Base-by-base conservation (phyloP, 2,329 filamentous ascomycete genomes). In the Pseudogymnoascus sp. region DNA sequence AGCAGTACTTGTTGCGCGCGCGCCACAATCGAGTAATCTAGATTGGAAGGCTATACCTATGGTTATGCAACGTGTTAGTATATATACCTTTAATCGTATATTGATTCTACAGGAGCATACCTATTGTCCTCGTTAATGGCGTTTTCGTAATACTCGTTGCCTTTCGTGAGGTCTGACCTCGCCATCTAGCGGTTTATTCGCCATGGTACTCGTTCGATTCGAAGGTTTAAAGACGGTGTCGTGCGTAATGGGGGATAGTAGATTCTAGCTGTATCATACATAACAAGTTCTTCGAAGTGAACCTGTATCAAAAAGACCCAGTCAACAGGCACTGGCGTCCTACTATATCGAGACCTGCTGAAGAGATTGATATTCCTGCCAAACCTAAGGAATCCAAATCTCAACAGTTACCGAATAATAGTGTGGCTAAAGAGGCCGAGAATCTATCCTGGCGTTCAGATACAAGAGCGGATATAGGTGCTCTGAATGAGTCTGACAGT, bases 281-380 rank as follows among this genome's bases (percentile, higher is more conserved):
- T 66, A 74, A 80, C 65, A 77, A 74, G 65, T 81, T 80, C 70
- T 80, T 80, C 65, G 79, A 81, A 65, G 23, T 78, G 31, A 81
- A 81, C 67, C 15, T 81, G 1, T 81, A 81, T 65, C 71, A 80
- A 70, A 80, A 78, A 65, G 72, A 80, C 66, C 76, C 78, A 0
- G 64, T 76, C 33, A 80, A 79, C 65, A 68, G 50, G 44, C 78
- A 80, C 65, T 81, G 78, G 78, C 73, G 77, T 31, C 69, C 70
- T 3, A 76, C 78, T 63, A 62, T 80, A 60, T 77, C 77, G 11
- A 72, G 78, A 13, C 78, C 77, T 7, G 72, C 73, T 0, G 65
- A 64, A 5, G 67, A 73, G 7, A 79, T 81, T 62, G 77, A 80
- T 62, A 42, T 42, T 42, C 40, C 40, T 42, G 17, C 40, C 40